Percentiles rank a stretch among this genome's conserved stretches.
Conservation (phyloP, 176 grass and related monocot genomes). For the sorghum (Sorghum bicolor) region Sorghum_bicolor_NCBIv3 NC_012870.2:10889501-10890000, state of each 20-base stretch:
- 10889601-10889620: not conserved
- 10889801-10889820: not conserved
- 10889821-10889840: conserved; percentile 13
- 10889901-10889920: no score
- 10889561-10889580: not conserved
- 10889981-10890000: no score
- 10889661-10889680: no score
- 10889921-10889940: no score
- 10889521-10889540: not conserved
- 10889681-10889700: not conserved
- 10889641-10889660: no score
- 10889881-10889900: not conserved
- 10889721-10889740: not conserved
- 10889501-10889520: not conserved
- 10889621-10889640: not conserved
- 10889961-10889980: no score
- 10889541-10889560: not conserved
- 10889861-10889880: not conserved
- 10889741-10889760: not conserved
- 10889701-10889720: not conserved
- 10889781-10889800: not conserved
- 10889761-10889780: not conserved
- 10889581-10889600: not conserved
- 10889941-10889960: no score
- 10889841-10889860: not conserved